Evolutionary conservation across 768 basidiomycete genomes (phyloP), one percentile per base, ranked within the genome.

Genomic region (Galerina sulciceps): DNA sequence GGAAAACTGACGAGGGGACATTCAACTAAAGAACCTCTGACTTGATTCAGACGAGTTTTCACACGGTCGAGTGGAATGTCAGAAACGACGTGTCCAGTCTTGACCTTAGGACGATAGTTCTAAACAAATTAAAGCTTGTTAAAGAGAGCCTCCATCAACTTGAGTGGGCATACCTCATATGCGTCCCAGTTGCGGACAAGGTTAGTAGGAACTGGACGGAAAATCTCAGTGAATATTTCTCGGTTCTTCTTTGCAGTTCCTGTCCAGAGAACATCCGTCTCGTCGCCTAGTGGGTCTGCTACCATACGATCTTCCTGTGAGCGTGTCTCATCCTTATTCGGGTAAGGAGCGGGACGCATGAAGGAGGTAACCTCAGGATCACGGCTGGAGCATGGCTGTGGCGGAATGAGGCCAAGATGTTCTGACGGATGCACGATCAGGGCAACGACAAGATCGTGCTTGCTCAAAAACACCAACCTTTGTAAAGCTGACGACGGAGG

Each of bases 191-290:
- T 81, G 60, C 87, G 81, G 49, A 96, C 89, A 23, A 89, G 73
- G 73, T 97, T 94, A 11, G 87, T 89, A 3, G 94, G 94, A 14
- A 93, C 85, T n/a, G 91, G 88, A 40, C 87, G 81, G 80, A 96
- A 97, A 31, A 95, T 66, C 74, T 93, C 91, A 4, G 90, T 88
- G 65, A 94, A 96, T 55, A 95, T 81, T 69, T 91, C 89, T 54
- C 93, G 80, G 70, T 98, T 98, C 75, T 75, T 83, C 58, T 81
- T 79, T 15, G 94, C 95, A 0, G 91, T 94, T 36, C 76, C 78
- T 40, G 78, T 81, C 87, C 88, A 89, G 6, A 94, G 74, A 8
- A 76, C 59, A 6, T 83, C 65, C 17, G 86, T 86, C 42, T 75
- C 71, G n/a, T 87, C 83, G 2, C 84, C 73, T 22, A 98, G 75